phyloP scores from a whole-genome alignment of 2,329 filamentous ascomycete genomes.

The Talaromyces rugulosus region DNA sequence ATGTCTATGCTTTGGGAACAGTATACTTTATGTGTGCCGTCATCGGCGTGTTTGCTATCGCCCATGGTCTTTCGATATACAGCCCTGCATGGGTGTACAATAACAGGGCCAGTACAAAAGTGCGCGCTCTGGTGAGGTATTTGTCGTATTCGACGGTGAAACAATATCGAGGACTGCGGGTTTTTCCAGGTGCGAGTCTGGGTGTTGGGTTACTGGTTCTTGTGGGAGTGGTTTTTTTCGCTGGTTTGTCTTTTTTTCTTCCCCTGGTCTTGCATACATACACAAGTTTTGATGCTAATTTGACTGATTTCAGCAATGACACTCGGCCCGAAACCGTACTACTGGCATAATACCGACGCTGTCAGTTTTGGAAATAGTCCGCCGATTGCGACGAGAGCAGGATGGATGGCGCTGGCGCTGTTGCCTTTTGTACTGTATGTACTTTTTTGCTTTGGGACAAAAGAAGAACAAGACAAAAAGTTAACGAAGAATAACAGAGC shows the following conservation, averaged over 20 bases:
- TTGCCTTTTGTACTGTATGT: slow-evolving; percentile 46
- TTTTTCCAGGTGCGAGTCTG: slow-evolving; percentile 35
- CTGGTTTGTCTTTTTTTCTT: slow-evolving; percentile 32
- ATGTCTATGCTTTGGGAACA: slow-evolving; percentile 47
- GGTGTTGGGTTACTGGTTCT: slow-evolving; percentile 39
- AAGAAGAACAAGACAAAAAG: neutral
- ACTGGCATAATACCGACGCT: slow-evolving; percentile 43
- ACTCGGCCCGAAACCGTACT: slow-evolving; percentile 48
- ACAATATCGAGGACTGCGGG: slow-evolving; percentile 22
- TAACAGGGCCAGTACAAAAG: slow-evolving; percentile 17
- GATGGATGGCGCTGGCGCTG: slow-evolving; percentile 48
- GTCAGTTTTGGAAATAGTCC: slow-evolving; percentile 46
- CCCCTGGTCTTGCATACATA: slow-evolving; percentile 20
- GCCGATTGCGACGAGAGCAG: slow-evolving; percentile 48
- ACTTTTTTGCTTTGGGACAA: neutral
- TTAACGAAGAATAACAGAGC: slow-evolving; percentile 22
- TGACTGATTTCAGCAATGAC: slow-evolving; percentile 33
- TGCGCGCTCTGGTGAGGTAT: slow-evolving; percentile 32
- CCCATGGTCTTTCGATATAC: slow-evolving; percentile 24
- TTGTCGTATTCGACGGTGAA: slow-evolving; percentile 25
- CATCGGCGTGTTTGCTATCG: slow-evolving; percentile 45
- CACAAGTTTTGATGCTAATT: neutral
- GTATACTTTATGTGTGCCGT: slow-evolving; percentile 48
- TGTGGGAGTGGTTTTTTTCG: slow-evolving; percentile 24
- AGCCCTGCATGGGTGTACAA: slow-evolving; percentile 19